phyloP scores from a whole-genome alignment of 2,329 filamentous ascomycete species.

The Xylariaceae sp. region DNA sequence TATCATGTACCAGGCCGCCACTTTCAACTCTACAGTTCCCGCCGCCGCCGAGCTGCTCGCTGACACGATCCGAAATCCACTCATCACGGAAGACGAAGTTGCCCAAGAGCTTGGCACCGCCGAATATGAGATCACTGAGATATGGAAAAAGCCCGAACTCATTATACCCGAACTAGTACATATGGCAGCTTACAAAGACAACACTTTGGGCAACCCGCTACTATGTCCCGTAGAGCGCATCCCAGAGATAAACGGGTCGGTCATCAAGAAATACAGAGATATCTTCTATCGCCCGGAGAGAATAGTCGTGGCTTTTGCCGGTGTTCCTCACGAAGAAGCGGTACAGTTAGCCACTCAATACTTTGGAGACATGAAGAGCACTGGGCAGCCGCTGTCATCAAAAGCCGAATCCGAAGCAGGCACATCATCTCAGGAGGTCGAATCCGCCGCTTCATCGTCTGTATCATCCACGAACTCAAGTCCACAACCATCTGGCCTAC shows the following conservation, averaged over 20 bases:
- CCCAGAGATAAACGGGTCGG: conserved; percentile 62
- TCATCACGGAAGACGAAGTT: conserved; percentile 82
- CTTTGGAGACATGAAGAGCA: conserved; percentile 82
- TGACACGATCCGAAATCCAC: conserved; percentile 84
- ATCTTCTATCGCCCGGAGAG: conserved; percentile 84
- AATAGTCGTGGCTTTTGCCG: conserved; percentile 92
- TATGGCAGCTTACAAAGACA: conserved; percentile 91
- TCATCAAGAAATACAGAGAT: conserved; percentile 72
- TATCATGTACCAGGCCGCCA: conserved; percentile 98
- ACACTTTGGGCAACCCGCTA: conserved; percentile 89
- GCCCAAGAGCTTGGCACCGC: conserved; percentile 82
- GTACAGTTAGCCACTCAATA: conserved; percentile 73
- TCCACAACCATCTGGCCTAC: conserved; percentile 55
- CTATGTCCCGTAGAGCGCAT: conserved; percentile 85
- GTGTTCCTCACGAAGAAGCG: conserved; percentile 75
- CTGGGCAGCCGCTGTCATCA: conserved; percentile 44
- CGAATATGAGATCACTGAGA: conserved; percentile 92
- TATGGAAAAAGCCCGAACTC: conserved; percentile 94
- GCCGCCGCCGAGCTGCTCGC: conserved; percentile 78
- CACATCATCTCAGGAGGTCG: conserved; percentile 32
- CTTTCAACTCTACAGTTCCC: conserved; percentile 89
- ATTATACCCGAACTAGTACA: conserved; percentile 94
- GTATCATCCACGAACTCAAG: conserved; percentile 29
- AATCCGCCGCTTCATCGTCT: conserved; percentile 31
- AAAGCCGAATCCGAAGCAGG: conserved; percentile 56